Evolutionary conservation across 495 filamentous ascomycete genomes (phyloP).

Genomic region (Aspergillus incahuasiensis): DNA sequence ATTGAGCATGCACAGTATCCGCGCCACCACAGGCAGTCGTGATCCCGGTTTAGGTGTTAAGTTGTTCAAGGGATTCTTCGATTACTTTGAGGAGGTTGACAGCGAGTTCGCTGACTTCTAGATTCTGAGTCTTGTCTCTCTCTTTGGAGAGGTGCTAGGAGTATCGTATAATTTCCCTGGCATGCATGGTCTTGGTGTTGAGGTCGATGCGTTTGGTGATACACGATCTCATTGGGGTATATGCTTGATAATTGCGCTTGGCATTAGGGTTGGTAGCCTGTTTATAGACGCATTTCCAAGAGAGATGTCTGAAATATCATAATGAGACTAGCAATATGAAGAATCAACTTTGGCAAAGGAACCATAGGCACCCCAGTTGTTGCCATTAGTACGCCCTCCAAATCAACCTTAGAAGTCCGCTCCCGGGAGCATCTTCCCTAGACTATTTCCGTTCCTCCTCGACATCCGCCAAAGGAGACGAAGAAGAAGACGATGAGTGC

Average conservation of each 20-base stretch:
- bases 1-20: conserved; percentile 90
- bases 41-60: conserved; percentile 88
- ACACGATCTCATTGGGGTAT: not conserved
- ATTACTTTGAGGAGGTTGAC: conserved; percentile 84
- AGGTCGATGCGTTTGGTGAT: not conserved
- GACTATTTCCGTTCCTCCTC: not conserved
- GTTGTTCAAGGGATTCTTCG: conserved; percentile 86
- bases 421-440: too few relatives aligned
- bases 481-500: not conserved
- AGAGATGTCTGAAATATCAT: not conserved
- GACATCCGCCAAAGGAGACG: not conserved
- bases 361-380: too few relatives aligned
- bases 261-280: not conserved
- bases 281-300: not conserved
- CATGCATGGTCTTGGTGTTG: not conserved
- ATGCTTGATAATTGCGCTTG: not conserved
- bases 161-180: not conserved
- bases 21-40: conserved; percentile 79
- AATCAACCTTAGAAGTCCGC: too few relatives aligned
- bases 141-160: too few relatives aligned
- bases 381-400: too few relatives aligned
- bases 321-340: too few relatives aligned
- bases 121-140: not conserved
- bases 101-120: conserved; percentile 64
- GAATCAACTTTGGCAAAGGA: too few relatives aligned